phyloP scores from a whole-genome alignment of 768 basidiomycete species.

The Multifurca ochricompacta region DNA sequence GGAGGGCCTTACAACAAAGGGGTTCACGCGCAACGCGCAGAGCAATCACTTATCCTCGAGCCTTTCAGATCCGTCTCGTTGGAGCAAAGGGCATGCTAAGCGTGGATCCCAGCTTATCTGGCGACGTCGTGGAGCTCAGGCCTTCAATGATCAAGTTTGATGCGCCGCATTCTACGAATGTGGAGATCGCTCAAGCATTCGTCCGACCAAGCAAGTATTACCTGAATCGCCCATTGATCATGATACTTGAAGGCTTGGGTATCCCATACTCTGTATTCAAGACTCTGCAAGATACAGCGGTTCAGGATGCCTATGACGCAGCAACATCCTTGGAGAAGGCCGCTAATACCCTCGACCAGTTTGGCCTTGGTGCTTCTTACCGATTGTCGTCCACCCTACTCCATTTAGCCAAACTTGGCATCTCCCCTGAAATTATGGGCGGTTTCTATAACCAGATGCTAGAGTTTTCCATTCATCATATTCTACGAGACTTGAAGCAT shows the following conservation, averaged over 20 bases:
- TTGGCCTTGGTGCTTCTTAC: slow-evolving; percentile 53
- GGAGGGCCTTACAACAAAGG: slow-evolving; percentile 33
- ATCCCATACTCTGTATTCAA: slow-evolving; percentile 48
- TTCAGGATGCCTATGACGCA: slow-evolving; percentile 39
- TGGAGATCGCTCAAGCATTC: slow-evolving; percentile 63
- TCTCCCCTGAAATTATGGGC: slow-evolving; percentile 33
- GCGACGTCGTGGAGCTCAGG: slow-evolving; percentile 43
- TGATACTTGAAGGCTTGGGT: slow-evolving; percentile 54
- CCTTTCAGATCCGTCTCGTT: slow-evolving; percentile 52
- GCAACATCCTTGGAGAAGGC: slow-evolving; percentile 37
- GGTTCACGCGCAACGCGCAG: slow-evolving; percentile 30
- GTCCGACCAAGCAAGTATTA: slow-evolving; percentile 50
- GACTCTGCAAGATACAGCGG: slow-evolving; percentile 43
- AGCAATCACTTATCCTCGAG: slow-evolving; percentile 35
- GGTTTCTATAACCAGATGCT: slow-evolving; percentile 46
- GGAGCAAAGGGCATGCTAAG: slow-evolving; percentile 63
- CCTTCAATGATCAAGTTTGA: slow-evolving; percentile 67
- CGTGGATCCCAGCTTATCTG: slow-evolving; percentile 46
- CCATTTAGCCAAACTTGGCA: slow-evolving; percentile 40
- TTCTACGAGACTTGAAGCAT: slow-evolving; percentile 59
- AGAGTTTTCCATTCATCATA: slow-evolving; percentile 49
- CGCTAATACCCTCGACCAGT: slow-evolving; percentile 42
- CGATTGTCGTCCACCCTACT: slow-evolving; percentile 46
- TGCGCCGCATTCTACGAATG: slow-evolving; percentile 35
- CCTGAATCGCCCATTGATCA: slow-evolving; percentile 58